These are phyloP conservation scores for Claviceps digitariae DNA, from an alignment of 2,329 filamentous ascomycete genomes.

Conservation along the genomic window DNA sequence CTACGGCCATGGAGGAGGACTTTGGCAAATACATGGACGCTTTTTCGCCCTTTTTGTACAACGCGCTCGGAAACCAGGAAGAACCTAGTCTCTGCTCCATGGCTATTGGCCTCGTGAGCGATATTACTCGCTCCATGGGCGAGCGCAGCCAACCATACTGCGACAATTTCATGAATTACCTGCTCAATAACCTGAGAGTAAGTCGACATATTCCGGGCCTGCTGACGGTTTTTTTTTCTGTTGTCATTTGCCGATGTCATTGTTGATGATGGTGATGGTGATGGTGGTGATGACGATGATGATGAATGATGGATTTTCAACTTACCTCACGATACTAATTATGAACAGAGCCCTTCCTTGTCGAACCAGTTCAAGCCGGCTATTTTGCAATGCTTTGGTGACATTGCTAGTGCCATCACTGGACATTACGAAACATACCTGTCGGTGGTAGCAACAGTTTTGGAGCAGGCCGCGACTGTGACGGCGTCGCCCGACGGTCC, in stretches of 20 bases:
- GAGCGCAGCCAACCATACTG: constrained; percentile 89
- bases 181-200: constrained; percentile 81
- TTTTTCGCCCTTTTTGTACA: constrained; percentile 85
- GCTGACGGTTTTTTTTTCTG: too few species aligned
- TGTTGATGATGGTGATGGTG: too few species aligned
- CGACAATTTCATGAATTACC: constrained; percentile 95
- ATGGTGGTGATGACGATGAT: too few species aligned
- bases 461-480: constrained; percentile 83
- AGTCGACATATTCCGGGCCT: too few species aligned
- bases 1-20: constrained; percentile 80
- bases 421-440: constrained; percentile 89
- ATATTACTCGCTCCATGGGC: constrained; percentile 84
- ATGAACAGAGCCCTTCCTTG: constrained; percentile 57
- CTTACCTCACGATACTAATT: neutral
- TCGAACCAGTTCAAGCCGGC: constrained; percentile 97
- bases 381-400: constrained; percentile 94
- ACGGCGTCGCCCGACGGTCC: constrained; percentile 65
- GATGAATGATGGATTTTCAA: too few species aligned
- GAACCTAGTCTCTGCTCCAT: constrained; percentile 89
- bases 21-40: constrained; percentile 97
- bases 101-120: constrained; percentile 93
- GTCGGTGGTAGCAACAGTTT: constrained; percentile 78
- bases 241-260: too few species aligned
- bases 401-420: constrained; percentile 89
- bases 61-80: constrained; percentile 87